Evolutionary conservation across 345 rosid species (phyloP).

Genomic region (Mallotus nudiflorus): DNA sequence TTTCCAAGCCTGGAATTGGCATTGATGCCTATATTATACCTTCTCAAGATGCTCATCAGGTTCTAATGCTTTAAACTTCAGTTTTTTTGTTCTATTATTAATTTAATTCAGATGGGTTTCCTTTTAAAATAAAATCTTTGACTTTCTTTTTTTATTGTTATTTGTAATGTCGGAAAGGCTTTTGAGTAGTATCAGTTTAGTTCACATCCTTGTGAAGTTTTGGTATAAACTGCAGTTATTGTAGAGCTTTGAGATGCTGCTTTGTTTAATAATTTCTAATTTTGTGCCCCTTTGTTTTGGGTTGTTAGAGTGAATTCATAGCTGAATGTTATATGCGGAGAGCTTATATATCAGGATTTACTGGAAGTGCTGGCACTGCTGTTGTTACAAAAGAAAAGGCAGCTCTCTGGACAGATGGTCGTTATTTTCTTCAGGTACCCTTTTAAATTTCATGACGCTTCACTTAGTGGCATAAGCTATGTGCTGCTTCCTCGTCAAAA

Average conservation of each 20-base stretch:
- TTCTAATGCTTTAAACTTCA: not conserved
- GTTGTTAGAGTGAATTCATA: constrained; percentile 82
- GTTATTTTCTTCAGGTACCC: constrained; percentile 93
- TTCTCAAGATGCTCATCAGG: constrained; percentile 94
- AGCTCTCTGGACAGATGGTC: constrained; percentile 96
- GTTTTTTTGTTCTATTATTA: not conserved
- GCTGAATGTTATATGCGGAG: constrained; percentile 94
- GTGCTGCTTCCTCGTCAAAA: no score
- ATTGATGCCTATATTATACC: constrained; percentile 95
- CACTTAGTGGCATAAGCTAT: no score
- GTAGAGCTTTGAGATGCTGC: not conserved
- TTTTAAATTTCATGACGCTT: no score
- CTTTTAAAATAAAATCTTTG: no score
- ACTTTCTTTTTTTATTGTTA: not conserved
- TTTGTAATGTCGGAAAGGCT: not conserved
- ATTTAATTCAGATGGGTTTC: not conserved
- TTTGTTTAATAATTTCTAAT: constrained; percentile 9
- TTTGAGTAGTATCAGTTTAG: not conserved
- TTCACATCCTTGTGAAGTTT: not conserved
- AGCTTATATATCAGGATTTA: constrained; percentile 78
- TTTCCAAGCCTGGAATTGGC: constrained; percentile 64
- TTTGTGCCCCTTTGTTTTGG: constrained; percentile 3
- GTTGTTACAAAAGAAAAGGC: constrained; percentile 90
- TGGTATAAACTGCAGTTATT: not conserved
- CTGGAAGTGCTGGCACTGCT: constrained; percentile 93